These are phyloP conservation scores for Macrolepiota fuliginosa DNA, from an alignment of 768 basidiomycete genomes.

Conservation along the genomic window DNA sequence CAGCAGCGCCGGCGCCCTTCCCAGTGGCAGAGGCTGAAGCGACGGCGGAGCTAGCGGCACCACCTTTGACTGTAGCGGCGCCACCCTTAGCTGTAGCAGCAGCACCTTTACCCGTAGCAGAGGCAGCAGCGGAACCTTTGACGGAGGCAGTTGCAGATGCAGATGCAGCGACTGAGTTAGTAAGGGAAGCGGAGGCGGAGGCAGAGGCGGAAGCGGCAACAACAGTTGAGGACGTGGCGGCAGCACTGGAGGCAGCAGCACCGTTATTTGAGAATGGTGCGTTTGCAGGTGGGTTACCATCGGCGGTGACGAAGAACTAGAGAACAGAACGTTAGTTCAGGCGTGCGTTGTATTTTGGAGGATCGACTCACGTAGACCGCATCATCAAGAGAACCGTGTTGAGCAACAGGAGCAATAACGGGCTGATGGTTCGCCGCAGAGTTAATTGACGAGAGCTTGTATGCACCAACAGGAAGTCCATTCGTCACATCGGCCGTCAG, in stretches of 20 bases:
- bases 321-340: not conserved
- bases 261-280: slow-evolving; percentile 3
- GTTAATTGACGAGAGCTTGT: slow-evolving; percentile 56
- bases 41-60: slow-evolving; percentile 17
- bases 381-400: slow-evolving; percentile 51
- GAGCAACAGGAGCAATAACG: slow-evolving; percentile 44
- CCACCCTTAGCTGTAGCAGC: not conserved
- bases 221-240: slow-evolving; percentile 4
- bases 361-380: slow-evolving; percentile 36
- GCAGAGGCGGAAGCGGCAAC: slow-evolving; percentile 14
- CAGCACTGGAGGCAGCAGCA: not conserved
- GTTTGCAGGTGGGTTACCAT: slow-evolving; percentile 13
- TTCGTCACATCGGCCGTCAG: slow-evolving; percentile 42
- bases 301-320: slow-evolving; percentile 17
- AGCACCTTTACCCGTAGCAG: slow-evolving; percentile 2
- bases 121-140: not conserved
- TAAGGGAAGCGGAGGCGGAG: slow-evolving; percentile 3
- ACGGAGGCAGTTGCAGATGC: slow-evolving; percentile 13
- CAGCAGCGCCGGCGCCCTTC: slow-evolving; percentile 7
- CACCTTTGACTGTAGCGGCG: not conserved
- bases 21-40: slow-evolving; percentile 12
- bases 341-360: not conserved
- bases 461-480: slow-evolving; percentile 56
- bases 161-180: not conserved
- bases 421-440: slow-evolving; percentile 49